Conservation (phyloP, 805 yeast genomes). For the Suhomyces kilbournensis region DNA sequence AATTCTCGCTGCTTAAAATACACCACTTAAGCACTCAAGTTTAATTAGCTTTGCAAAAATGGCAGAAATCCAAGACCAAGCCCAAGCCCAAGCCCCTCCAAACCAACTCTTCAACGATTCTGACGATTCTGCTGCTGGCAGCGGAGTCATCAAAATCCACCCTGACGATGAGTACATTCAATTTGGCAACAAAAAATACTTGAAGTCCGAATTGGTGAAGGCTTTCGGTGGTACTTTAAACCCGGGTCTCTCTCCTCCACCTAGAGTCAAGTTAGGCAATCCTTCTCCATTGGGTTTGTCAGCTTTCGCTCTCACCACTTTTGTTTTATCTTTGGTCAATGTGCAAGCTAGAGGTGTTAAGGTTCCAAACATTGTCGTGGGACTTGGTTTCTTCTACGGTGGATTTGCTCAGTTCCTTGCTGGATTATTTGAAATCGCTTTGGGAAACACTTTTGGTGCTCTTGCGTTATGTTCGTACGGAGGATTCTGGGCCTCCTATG, state of each 20-base stretch:
- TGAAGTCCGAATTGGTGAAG: conserved; percentile 52
- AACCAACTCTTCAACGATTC: conserved; percentile 21
- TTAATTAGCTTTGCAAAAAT: background rate
- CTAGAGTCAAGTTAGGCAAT: conserved; percentile 48
- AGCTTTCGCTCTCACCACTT: conserved; percentile 67
- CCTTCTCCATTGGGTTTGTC: conserved; percentile 76
- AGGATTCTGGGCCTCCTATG: conserved; percentile 77
- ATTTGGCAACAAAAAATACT: conserved; percentile 70
- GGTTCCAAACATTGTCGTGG: conserved; percentile 58
- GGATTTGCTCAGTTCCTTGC: conserved; percentile 70
- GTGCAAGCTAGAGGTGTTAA: conserved; percentile 66
- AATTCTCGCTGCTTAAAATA: background rate
- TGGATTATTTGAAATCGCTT: conserved; percentile 73
- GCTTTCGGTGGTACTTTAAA: conserved; percentile 85
- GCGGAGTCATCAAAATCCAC: conserved; percentile 16
- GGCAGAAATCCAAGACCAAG: conserved; percentile 36
- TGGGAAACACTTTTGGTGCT: conserved; percentile 75
- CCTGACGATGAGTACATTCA: conserved; percentile 61
- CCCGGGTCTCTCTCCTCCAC: conserved; percentile 54
- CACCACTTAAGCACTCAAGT: background rate
- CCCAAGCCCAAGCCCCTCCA: conserved; percentile 30
- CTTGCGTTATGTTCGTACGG: conserved; percentile 60
- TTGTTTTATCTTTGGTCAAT: conserved; percentile 62
- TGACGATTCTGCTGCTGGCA: conserved; percentile 2
- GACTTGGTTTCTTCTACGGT: conserved; percentile 68